Conservation (phyloP, 2,329 filamentous ascomycete species). For the Lecanosticta acicola region DNA sequence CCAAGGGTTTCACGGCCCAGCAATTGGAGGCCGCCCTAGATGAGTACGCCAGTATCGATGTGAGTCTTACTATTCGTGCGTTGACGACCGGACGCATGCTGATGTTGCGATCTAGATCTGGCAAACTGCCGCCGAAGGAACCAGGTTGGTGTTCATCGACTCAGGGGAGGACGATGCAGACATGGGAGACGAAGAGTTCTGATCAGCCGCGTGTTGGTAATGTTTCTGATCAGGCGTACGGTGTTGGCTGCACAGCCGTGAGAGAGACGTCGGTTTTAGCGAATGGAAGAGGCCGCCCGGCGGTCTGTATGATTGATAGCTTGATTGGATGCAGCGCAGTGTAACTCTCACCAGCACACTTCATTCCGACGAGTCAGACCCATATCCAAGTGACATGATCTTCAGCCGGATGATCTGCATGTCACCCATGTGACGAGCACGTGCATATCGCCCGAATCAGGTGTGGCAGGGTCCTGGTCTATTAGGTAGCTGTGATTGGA, state of each 20-base stretch:
- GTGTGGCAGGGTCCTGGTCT: not conserved
- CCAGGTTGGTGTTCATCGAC: conserved; percentile 51
- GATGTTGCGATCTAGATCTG: conserved; percentile 41
- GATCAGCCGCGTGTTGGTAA: conserved; percentile 10
- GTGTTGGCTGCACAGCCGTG: conserved; percentile 10
- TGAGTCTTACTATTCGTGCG: conserved; percentile 51
- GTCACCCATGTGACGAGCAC: not conserved
- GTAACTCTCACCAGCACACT: too few species aligned
- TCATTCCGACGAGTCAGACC: too few species aligned
- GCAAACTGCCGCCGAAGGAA: conserved; percentile 52
- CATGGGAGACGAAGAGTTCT: conserved; percentile 31
- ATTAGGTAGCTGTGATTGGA: not conserved
- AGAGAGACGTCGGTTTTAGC: conserved; percentile 6
- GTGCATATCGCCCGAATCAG: conserved; percentile 1
- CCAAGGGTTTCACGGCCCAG: conserved; percentile 93
- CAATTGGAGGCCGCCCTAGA: conserved; percentile 82
- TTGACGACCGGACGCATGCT: conserved; percentile 22
- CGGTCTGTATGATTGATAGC: not conserved
- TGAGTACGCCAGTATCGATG: conserved; percentile 82
- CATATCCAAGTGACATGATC: too few species aligned
- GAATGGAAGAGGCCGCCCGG: conserved; percentile 20
- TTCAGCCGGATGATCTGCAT: not conserved
- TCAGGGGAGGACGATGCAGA: conserved; percentile 42
- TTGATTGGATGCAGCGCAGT: not conserved
- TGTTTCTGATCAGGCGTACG: conserved; percentile 8